Evolutionary conservation across 2,329 filamentous ascomycete species (phyloP), one percentile per base, ranked within the genome.

Genomic region (Thermothelomyces thermophilus): DNA sequence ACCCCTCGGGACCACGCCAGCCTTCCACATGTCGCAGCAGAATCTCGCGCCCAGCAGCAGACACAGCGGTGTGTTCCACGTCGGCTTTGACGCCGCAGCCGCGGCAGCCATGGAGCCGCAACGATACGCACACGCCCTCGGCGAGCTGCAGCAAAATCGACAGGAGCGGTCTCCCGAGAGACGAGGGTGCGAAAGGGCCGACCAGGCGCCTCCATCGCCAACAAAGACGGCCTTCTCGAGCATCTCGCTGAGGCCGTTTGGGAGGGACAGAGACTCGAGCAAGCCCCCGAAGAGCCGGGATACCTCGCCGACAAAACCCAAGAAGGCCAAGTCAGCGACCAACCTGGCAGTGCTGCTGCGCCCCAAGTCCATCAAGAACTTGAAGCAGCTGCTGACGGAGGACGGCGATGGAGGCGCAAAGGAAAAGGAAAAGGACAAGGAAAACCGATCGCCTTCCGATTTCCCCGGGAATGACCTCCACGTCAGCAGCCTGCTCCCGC

Each of bases 351-450:
- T 77, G 4, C 77, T 96, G 48, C 77, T 82, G 50, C 83, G 85
- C 50, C 81, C 83, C 52, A 89, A 85, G 64, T 89, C 87, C 9
- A 75, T 83, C 46, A 87, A 83, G 62, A 84, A 80, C 56, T 68
- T 85, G 20, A 77, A 80, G 54, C 75, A 74, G 51, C 62, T 73
- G 41, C 64, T 65, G 13, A 48, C 16, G 17, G 61, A 60, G 14
- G 57, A 56, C 1, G 57, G 56, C 8, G 41, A 45, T n/a, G 50
- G 69, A 35, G 48, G 69, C 35, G 68, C 66, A 24, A 84, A 79
- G 60, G 84, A 91, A 63, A 94, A 95, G 60, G 84, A 91, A 63
- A 94, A 95, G 60, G 84, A 91, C 65, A 95, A 95, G 68, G 90
- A 95, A 67, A 95, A 95, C 64, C 77, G 76, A 47, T 83, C 79